Evolutionary conservation across 2,329 filamentous ascomycete genomes (phyloP), one percentile per base, ranked within the genome.

Genomic region (Fusarium xyrophilum): DNA sequence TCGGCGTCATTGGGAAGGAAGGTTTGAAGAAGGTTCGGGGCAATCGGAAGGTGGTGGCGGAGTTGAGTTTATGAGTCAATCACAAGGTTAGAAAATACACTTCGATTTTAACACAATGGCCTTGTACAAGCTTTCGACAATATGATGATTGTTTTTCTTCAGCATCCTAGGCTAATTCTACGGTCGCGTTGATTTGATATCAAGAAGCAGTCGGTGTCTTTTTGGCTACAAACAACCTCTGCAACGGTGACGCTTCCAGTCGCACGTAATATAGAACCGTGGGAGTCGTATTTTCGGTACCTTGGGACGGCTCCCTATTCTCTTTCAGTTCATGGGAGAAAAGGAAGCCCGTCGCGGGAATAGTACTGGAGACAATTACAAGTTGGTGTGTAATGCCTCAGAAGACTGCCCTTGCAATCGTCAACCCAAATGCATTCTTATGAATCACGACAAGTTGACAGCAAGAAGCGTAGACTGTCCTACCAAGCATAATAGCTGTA

Each of bases 261-360:
- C 14, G 21, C n/a, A 40, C n/a, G 14, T 3, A 23, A 17, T 21
- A 17, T 0, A 17, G 6, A 2, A 17, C 6, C 3, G 38, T 7
- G 14, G 3, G 21, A 6, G 14, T 40, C 14, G 1, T 15, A 21
- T 40, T 1, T 23, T 40, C 6, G 0, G 15, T 17, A 0, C 15
- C 10, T 17, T 7, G 2, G 14, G 21, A 23, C 23, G 15, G 17
- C 23, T 23, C 15, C 10, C 3, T 4, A 23, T 12, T 9, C 4
- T 40, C 9, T 17, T 7, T 40, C 14, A 23, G 9, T 17, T 17
- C 6, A 23, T 40, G 21, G 14, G 11, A 40, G 23, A 40, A 4
- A 17, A 11, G 4, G 39, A 25, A 42, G 7, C 21, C 5, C 15
- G 10, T 12, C 7, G 15, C 0, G 15, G 10, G 15, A 12, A 42